phyloP scores from a whole-genome alignment of 768 basidiomycete species.

The Phlegmacium glaucopus region DNA sequence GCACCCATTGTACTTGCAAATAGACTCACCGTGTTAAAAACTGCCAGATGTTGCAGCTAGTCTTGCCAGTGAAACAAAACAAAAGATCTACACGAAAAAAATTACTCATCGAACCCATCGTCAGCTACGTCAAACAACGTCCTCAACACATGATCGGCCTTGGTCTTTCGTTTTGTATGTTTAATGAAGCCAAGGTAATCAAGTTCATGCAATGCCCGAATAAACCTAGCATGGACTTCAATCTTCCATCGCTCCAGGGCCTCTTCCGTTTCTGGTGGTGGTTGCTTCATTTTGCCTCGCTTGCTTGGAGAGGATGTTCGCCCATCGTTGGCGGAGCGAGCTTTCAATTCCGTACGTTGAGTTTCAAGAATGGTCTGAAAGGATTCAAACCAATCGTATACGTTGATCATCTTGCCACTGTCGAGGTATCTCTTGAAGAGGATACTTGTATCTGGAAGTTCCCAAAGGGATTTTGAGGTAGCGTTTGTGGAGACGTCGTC shows the following conservation, averaged over 20 bases:
- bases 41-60: too few species aligned
- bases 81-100: too few species aligned
- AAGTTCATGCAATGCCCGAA: conserved; percentile 77
- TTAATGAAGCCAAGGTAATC: conserved; percentile 80
- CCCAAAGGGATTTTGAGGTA: conserved; percentile 33
- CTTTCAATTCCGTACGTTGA: conserved; percentile 36
- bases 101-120: conserved; percentile 2
- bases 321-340: neutral
- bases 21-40: too few species aligned
- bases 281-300: conserved; percentile 24
- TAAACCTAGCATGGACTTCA: conserved; percentile 74
- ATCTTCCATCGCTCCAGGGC: conserved; percentile 53
- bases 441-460: conserved; percentile 72
- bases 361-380: conserved; percentile 66
- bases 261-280: conserved; percentile 16
- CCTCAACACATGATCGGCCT: conserved; percentile 71
- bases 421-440: conserved; percentile 75
- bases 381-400: conserved; percentile 86
- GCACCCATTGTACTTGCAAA: too few species aligned
- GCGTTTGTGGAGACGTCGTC: neutral
- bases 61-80: too few species aligned
- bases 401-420: conserved; percentile 79
- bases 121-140: conserved; percentile 58
- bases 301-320: conserved; percentile 13
- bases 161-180: conserved; percentile 73